These are phyloP conservation scores for Astraeus odoratus DNA, from an alignment of 768 basidiomycete species.

Conservation along the genomic window DNA sequence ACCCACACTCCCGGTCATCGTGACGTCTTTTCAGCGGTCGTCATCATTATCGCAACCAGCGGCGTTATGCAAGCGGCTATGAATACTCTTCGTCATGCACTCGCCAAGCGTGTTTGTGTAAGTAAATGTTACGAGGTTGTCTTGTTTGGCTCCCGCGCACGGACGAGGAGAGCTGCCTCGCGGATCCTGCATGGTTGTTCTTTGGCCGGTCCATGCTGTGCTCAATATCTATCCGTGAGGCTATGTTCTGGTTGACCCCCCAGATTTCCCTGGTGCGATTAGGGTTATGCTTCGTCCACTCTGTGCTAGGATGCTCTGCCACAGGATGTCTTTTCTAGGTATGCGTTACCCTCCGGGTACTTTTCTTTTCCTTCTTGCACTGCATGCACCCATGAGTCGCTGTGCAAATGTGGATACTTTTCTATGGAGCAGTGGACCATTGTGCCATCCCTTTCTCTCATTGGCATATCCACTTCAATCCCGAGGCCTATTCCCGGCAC, in stretches of 20 bases:
- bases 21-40: conserved; percentile 10
- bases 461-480: conserved; percentile 14
- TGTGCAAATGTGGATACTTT: conserved; percentile 5
- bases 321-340: background rate
- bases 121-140: conserved; percentile 6
- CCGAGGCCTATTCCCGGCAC: conserved; percentile 11
- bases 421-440: background rate
- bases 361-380: background rate
- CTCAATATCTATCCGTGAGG: conserved; percentile 8
- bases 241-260: conserved; percentile 8
- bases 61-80: background rate
- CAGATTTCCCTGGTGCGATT: background rate
- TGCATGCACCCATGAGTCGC: conserved; percentile 1
- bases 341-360: background rate
- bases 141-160: conserved; percentile 25
- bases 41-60: conserved; percentile 15
- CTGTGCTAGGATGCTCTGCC: background rate
- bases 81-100: background rate
- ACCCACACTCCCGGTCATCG: conserved; percentile 9
- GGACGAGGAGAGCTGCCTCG: conserved; percentile 17
- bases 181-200: conserved; percentile 23
- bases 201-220: conserved; percentile 12
- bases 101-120: background rate
- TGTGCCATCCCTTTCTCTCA: background rate
- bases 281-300: too few species aligned